Evolutionary conservation across 192 early-diverging fungal species (phyloP), one percentile per base, ranked within the genome.

Genomic region (Coemansia sp.): DNA sequence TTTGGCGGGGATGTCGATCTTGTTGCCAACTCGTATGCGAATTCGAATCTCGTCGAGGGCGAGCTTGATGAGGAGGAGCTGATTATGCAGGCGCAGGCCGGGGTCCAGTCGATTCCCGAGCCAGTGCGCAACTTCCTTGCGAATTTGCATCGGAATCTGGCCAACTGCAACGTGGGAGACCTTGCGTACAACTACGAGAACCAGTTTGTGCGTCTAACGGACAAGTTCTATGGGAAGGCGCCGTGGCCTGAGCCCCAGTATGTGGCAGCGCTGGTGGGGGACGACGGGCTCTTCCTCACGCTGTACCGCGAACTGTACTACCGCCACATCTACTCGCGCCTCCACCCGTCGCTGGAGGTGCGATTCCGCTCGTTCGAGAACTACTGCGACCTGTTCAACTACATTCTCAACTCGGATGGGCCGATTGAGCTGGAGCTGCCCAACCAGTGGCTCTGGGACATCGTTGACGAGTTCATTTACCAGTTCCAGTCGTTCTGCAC

Each of bases 361-460:
- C 91, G 96, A 46, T 90, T 96, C 82, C 88, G 89, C 46, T 95
- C 94, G 61, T 98, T 95, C 83, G 88, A 90, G 73, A 98, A 98
- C 87, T 98, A 98, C 86, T 95, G 93, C 79, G 94, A 94, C 72
- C 80, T 98, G 63, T 98, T 98, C 87, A 96, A 97, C 85, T 94
- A 93, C 73, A 94, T 98, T 55, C 81, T 98, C 70, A 95, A 85
- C 76, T 84, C 86, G 46, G 74, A 92, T 41, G 93, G 92, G 42
- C 95, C 95, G 26, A 87, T 93, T 49, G 89, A 91, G 55, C 84
- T 98, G 62, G 96, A 98, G 84, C 88, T 98, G 63, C 96, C 96
- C 26, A 97, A 95, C 86, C 95, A 96, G 83, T 98, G 96, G 96
- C 84, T 98, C 46, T 98, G 95, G 95, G 96, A 98, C 83, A 97